phyloP scores from a whole-genome alignment of 1,284 basidiomycete species.

The Cerrena zonata region DNA sequence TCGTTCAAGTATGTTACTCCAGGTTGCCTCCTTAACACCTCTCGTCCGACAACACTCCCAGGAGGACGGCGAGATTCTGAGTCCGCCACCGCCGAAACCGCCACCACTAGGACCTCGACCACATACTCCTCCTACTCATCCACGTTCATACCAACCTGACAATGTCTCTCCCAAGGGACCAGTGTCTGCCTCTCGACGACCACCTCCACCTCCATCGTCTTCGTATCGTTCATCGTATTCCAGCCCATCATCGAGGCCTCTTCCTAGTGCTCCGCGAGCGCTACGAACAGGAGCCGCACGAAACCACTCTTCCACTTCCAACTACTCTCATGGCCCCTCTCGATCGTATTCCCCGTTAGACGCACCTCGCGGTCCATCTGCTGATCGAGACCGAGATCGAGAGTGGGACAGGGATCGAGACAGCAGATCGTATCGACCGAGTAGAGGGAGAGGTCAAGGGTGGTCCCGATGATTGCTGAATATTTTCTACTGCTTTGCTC shows the following conservation, averaged over 20 bases:
- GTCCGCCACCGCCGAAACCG: conserved; percentile 29
- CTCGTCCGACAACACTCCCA: conserved; percentile 35
- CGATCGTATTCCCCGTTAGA: conserved; percentile 15
- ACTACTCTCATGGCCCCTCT: conserved; percentile 18
- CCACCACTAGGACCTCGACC: conserved; percentile 30
- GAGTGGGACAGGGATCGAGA: conserved; percentile 29
- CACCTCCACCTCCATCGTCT: conserved; percentile 14
- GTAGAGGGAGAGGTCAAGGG: conserved; percentile 13
- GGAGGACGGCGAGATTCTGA: conserved; percentile 54
- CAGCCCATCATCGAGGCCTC: conserved; percentile 28
- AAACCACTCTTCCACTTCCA: conserved; percentile 2
- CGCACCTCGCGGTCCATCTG: conserved; percentile 39
- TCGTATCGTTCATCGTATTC: conserved; percentile 20
- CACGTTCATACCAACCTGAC: conserved; percentile 35
- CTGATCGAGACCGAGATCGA: conserved; percentile 34
- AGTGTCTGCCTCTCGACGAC: conserved; percentile 4
- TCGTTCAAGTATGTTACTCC: no score
- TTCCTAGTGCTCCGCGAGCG: conserved; percentile 52
- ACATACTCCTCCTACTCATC: conserved; percentile 40
- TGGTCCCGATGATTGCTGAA: neutral
- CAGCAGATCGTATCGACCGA: conserved; percentile 12
- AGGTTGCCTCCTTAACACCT: no score
- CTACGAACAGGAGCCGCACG: conserved; percentile 29
- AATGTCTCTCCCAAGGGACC: neutral
- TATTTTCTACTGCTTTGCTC: neutral